Evolutionary conservation across 2,329 filamentous ascomycete species (phyloP).

Genomic region (Pseudocercospora fuligena): DNA sequence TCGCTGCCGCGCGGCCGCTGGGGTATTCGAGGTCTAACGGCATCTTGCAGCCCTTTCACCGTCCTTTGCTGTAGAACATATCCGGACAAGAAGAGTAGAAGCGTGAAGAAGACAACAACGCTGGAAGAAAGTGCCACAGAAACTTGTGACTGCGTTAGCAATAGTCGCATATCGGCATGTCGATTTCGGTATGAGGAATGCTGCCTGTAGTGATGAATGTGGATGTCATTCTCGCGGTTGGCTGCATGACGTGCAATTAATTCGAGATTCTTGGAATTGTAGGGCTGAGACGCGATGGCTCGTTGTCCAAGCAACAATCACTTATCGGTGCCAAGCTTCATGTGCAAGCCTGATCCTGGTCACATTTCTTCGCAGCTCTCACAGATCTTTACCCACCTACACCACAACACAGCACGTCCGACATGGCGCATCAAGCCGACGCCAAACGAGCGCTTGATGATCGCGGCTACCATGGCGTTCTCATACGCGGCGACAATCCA

Average conservation of each 20-base stretch:
- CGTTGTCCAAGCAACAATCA: constrained; percentile 15
- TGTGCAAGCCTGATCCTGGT: neutral
- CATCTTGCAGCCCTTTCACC: constrained; percentile 74
- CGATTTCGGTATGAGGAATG: constrained; percentile 21
- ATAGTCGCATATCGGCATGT: constrained; percentile 26
- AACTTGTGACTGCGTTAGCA: constrained; percentile 67
- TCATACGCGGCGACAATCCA: constrained; percentile 89
- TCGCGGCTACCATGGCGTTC: constrained; percentile 75
- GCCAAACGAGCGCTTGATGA: constrained; percentile 81
- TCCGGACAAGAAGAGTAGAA: constrained; percentile 83
- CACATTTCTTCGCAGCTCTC: constrained; percentile 2
- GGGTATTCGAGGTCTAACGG: constrained; percentile 64
- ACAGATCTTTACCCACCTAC: neutral
- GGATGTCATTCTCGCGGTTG: constrained; percentile 12
- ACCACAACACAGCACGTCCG: neutral
- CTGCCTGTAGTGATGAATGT: constrained; percentile 13
- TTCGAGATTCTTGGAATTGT: constrained; percentile 2
- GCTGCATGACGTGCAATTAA: constrained; percentile 13
- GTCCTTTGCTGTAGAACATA: constrained; percentile 88
- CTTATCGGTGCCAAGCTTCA: constrained; percentile 8
- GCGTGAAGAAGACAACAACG: constrained; percentile 74
- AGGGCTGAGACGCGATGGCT: neutral
- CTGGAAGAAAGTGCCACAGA: constrained; percentile 68
- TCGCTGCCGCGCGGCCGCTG: constrained; percentile 41
- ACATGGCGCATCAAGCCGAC: constrained; percentile 72